Base-by-base conservation (phyloP, 148 eudicot genomes). In the Salicornia ramosissima region DNA sequence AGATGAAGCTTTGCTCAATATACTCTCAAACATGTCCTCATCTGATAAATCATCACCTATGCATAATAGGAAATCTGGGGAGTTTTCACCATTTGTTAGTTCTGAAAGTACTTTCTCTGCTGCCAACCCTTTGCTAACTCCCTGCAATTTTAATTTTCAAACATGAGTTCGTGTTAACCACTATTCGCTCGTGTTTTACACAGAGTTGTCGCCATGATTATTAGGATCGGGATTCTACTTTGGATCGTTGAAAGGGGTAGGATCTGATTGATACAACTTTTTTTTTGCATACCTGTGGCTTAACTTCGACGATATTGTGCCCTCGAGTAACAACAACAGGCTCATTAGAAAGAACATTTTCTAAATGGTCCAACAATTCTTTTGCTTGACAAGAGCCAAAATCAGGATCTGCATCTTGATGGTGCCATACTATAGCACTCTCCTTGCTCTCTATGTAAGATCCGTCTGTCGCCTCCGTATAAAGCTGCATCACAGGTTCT, bases 361-460 rank as follows among this genome's bases (percentile, higher is more conserved):
- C 89, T 2, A 89, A 77, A 77, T 89, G 96, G 76, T 85, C 89
- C 74, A 82, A 40, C 63, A 89, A 25, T 36, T 89, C 96, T 72
- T 82, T 89, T 15, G 96, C 82, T 73, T 89, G 91, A 58, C 84
- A 89, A 28, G 87, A 80, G 14, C 91, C 91, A 28, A 89, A 89
- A 34, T 80, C 87, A 22, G 80, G 87, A 78, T 83, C 87, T 1
- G 91, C 89, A 13, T 85, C 83, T 49, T 77, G 77, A 78, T 86
- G 84, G 67, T 89, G 89, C 96, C 96, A 89, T 47, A 89, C 96
- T 43, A 89, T 30, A 13, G 87, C 96, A 76, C 89, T 89, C 75
- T 85, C 91, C 67, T 87, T 89, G 13, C 10, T 36, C 75, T 89
- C 96, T 34, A 89, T 83, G 28, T 54, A 64, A 9, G 91, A 89